Evolutionary conservation across 352 stramenopile genomes (phyloP).

Genomic region (Globisporangium paddicum): DNA sequence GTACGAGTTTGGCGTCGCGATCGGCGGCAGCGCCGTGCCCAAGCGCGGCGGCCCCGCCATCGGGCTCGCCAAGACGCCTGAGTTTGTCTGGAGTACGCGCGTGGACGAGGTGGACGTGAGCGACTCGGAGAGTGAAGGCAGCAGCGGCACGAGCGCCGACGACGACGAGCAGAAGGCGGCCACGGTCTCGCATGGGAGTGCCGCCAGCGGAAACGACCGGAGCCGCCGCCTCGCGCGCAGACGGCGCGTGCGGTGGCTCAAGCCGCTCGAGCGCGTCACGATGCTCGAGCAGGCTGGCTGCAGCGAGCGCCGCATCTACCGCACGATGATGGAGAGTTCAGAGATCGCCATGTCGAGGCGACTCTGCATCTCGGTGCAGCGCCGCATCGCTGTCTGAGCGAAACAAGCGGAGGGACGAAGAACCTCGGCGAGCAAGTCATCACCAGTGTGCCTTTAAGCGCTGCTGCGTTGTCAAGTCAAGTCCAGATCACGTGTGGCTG

Average conservation of each 20-base stretch:
- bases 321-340: constrained; percentile 52
- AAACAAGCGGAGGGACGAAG: neutral
- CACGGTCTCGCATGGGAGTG: neutral
- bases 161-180: constrained; percentile 3
- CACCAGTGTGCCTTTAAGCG: too few relatives aligned
- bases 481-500: too few relatives aligned
- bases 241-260: constrained; percentile 27
- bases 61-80: constrained; percentile 34
- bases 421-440: neutral
- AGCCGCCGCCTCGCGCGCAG: constrained; percentile 4
- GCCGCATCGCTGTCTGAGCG: constrained; percentile 3
- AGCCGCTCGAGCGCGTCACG: constrained; percentile 24
- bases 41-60: constrained; percentile 44
- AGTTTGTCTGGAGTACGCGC: constrained; percentile 39
- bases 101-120: constrained; percentile 28
- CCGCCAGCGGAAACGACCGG: neutral
- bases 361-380: constrained; percentile 12
- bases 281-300: constrained; percentile 25
- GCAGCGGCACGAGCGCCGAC: neutral
- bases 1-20: constrained; percentile 56
- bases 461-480: too few relatives aligned
- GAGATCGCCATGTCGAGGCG: constrained; percentile 48
- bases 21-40: constrained; percentile 47
- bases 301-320: constrained; percentile 47
- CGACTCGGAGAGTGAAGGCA: constrained; percentile 11